Conservation (phyloP, 768 basidiomycete genomes). For the Kwoniella mangroviensis region DNA sequence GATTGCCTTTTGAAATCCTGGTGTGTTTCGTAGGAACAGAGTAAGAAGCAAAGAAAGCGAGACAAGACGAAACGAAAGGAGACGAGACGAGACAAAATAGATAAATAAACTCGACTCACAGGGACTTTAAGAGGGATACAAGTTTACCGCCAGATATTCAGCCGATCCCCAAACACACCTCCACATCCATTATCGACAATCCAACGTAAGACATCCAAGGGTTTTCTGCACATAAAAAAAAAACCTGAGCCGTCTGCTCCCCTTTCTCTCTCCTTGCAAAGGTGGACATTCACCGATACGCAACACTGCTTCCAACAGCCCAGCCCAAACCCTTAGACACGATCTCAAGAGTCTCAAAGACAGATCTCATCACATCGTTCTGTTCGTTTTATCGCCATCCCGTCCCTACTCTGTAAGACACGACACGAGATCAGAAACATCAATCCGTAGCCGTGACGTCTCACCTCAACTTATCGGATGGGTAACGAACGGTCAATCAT, state of each 20-base stretch:
- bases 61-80: not conserved
- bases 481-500: too few relatives aligned
- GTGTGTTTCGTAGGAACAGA: not conserved
- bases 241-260: not conserved
- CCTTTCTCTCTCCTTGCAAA: not conserved
- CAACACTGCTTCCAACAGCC: not conserved
- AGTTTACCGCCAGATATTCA: too few relatives aligned
- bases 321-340: not conserved
- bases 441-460: not conserved
- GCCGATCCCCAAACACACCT: not conserved
- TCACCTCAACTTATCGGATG: not conserved
- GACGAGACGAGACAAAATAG: not conserved
- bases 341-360: not conserved
- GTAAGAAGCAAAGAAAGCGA: not conserved
- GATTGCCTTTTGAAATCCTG: not conserved
- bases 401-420: not conserved
- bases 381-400: too few relatives aligned
- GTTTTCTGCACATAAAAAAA: too few relatives aligned
- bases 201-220: not conserved
- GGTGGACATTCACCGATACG: not conserved
- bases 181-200: not conserved
- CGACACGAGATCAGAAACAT: not conserved
- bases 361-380: not conserved
- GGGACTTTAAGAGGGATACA: not conserved
- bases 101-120: not conserved